Evolutionary conservation across 2,329 filamentous ascomycete genomes (phyloP), one percentile per base, ranked within the genome.

Genomic region (Phialophora expanda): DNA sequence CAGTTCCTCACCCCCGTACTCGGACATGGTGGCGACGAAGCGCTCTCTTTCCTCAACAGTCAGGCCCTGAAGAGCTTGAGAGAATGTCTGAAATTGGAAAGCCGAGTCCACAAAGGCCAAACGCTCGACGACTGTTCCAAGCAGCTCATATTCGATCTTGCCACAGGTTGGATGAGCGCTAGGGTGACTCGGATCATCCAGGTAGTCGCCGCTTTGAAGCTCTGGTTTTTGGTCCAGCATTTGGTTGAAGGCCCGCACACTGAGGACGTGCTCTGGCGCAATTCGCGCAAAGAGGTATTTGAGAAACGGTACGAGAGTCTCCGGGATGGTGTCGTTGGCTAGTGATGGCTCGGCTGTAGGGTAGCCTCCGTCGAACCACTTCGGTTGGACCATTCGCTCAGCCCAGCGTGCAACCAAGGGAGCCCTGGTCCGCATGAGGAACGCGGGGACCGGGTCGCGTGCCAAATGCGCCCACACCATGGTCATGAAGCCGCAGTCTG

Each of bases 401-500:
- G 51, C 51, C 51, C 51, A 55, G 51, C 51, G 51, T 1, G 51
- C 4, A 5, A 55, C 51, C 51, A 55, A 17, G 6, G 51, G 51
- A 17, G 51, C 51, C 28, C n/a, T 55, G 51, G 51, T 55, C n/a
- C 51, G 22, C 51, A 55, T 55, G 51, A 55, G 51, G 51, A 8
- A 55, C 22, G 51, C 20, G 24, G 51, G 51, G 5, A 55, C 51
- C 5, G 20, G 51, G 17, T 55, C 51, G 24, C 51, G 51, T 24
- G 51, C 51, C 24, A 55, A 24, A 26, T 55, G 51, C 51, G 51
- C 51, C 51, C 51, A 55, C 22, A 55, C 51, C 51, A 55, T 55
- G 28, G 51, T 28, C 51, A 55, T 55, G 3, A 55, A 14, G 28
- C 51, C 51, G 51, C 51, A 28, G 14, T 55, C 51, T 4, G 51